Conservation (phyloP, 139 green algal species). For the Chlorella sp. region DNA sequence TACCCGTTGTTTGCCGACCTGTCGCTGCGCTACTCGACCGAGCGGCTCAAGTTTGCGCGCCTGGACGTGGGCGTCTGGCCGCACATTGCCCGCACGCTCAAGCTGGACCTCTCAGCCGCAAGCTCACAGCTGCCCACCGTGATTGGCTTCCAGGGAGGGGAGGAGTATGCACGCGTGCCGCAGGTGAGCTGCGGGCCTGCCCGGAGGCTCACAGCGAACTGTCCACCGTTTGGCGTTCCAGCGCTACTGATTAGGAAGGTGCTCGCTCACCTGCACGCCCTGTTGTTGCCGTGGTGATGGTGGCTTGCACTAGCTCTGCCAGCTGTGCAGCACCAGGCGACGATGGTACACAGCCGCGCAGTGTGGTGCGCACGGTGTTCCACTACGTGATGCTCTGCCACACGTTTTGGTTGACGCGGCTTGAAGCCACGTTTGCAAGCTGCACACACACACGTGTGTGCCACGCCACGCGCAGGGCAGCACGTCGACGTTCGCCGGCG, state of each 20-base stretch:
- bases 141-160: conserved; percentile 19
- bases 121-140: conserved; percentile 31
- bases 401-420: no score
- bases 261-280: no score
- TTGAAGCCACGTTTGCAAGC: not conserved
- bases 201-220: not conserved
- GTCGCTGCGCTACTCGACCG: conserved; percentile 14
- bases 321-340: no score
- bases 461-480: not conserved
- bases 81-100: not conserved
- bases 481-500: not conserved
- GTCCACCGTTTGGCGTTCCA: no score
- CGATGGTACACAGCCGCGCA: no score
- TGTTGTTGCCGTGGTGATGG: no score
- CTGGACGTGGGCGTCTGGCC: conserved; percentile 19
- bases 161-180: conserved; percentile 29
- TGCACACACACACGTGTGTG: no score
- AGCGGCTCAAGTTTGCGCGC: conserved; percentile 14
- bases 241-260: no score
- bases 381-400: no score
- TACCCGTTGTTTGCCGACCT: conserved; percentile 14
- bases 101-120: conserved; percentile 5
- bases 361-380: no score
- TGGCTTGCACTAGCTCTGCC: no score
- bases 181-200: no score